Evolutionary conservation across 2,329 filamentous ascomycete species (phyloP).

Genomic region (Xenosphaeropsis pyriputrescens): DNA sequence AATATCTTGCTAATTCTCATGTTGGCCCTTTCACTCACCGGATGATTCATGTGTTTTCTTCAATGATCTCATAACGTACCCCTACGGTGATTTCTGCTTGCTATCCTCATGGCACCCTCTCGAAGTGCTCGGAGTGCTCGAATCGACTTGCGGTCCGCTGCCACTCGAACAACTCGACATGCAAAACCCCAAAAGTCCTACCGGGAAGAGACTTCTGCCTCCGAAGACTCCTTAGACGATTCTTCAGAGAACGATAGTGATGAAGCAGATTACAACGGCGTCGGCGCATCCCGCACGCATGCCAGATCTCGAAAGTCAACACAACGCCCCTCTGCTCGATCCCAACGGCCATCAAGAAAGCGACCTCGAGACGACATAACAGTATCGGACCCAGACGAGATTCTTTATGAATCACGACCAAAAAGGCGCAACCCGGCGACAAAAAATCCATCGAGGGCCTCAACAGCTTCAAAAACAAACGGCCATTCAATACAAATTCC

Average conservation of each 20-base stretch:
- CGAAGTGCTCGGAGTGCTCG: too few species aligned
- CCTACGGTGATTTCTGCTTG: too few species aligned
- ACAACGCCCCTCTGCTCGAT: background rate
- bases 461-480: background rate
- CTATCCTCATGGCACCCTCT: too few species aligned
- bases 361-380: too few species aligned
- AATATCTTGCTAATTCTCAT: too few species aligned
- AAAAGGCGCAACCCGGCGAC: conserved; percentile 1
- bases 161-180: background rate
- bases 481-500: conserved; percentile 1
- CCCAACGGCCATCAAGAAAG: background rate
- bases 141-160: background rate
- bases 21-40: too few species aligned
- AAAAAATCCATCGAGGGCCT: background rate
- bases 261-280: too few species aligned
- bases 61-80: too few species aligned
- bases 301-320: background rate
- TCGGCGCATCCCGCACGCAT: too few species aligned
- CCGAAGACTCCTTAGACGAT: background rate
- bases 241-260: too few species aligned
- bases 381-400: too few species aligned
- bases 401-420: background rate
- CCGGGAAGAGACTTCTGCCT: background rate
- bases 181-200: background rate
- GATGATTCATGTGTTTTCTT: too few species aligned